Evolutionary conservation across 108 stramenopile genomes (phyloP).

Genomic region (Discostella stelligeroides): DNA sequence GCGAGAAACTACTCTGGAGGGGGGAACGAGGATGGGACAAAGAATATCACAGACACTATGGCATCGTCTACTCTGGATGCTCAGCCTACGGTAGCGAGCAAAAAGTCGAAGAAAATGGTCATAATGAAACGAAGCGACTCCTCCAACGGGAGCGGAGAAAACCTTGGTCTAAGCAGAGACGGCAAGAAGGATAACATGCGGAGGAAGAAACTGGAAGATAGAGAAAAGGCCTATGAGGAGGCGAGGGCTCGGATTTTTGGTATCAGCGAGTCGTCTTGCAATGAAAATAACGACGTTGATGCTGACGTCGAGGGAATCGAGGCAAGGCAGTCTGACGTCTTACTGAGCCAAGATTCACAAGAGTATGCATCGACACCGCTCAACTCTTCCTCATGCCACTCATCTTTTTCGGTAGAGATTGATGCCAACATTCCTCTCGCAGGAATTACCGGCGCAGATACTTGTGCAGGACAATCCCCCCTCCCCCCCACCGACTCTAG

Average conservation of each 20-base stretch:
- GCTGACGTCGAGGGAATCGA: constrained; percentile 4
- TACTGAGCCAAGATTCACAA: constrained; percentile 6
- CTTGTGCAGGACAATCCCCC: neutral
- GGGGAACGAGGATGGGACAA: constrained; percentile 22
- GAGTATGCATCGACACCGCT: constrained; percentile 12
- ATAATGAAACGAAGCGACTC: constrained; percentile 56
- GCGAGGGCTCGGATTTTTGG: constrained; percentile 90
- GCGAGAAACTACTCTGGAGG: constrained; percentile 22
- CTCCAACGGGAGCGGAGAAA: constrained; percentile 17
- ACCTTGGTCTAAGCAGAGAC: constrained; percentile 20
- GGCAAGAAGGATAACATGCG: constrained; percentile 38
- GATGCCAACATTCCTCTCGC: constrained; percentile 4
- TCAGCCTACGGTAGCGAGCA: neutral
- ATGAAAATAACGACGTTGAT: constrained; percentile 14
- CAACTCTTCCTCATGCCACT: constrained; percentile 10
- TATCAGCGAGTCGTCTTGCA: constrained; percentile 23
- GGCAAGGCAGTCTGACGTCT: neutral
- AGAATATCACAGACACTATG: constrained; percentile 24
- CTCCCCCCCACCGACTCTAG: neutral
- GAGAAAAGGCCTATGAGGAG: constrained; percentile 91
- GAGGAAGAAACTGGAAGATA: constrained; percentile 67
- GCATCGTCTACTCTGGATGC: constrained; percentile 15
- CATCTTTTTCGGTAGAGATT: constrained; percentile 23
- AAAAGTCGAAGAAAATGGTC: constrained; percentile 57
- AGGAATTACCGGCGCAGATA: neutral